Evolutionary conservation across 148 eudicot species (phyloP).

Genomic region (Diospyros lotus): DNA sequence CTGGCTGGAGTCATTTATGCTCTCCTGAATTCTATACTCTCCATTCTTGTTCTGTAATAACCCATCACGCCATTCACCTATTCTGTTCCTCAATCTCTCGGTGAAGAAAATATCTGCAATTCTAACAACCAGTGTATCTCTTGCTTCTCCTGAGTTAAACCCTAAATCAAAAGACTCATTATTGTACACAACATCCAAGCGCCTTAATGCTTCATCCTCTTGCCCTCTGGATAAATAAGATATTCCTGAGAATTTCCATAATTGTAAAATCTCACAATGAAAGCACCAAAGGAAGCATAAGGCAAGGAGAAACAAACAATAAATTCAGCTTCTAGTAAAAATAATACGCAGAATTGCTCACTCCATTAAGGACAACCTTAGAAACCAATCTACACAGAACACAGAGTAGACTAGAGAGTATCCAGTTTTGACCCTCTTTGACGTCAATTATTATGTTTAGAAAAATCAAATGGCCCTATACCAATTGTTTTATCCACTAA

Average conservation of each 20-base stretch:
- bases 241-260: constrained; percentile 78
- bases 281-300: constrained; percentile 13
- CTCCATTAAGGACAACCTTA: not conserved
- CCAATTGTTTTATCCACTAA: not conserved
- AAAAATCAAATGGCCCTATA: not conserved
- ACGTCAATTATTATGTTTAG: not conserved
- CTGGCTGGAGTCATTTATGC: constrained; percentile 32
- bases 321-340: not conserved
- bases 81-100: constrained; percentile 69
- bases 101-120: constrained; percentile 75
- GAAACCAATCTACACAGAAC: not conserved
- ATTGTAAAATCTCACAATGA: constrained; percentile 41
- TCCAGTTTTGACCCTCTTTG: not conserved
- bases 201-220: constrained; percentile 66
- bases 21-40: constrained; percentile 30
- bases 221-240: constrained; percentile 99
- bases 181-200: constrained; percentile 35
- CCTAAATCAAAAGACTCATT: constrained; percentile 31
- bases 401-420: not conserved
- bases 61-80: constrained; percentile 66
- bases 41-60: constrained; percentile 38
- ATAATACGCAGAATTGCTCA: not conserved
- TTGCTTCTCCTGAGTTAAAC: constrained; percentile 29
- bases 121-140: constrained; percentile 42
- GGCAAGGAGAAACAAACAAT: constrained; percentile 5